phyloP scores from a whole-genome alignment of 192 early-diverging fungal species.

The Phlyctochytrium arcticum region DNA sequence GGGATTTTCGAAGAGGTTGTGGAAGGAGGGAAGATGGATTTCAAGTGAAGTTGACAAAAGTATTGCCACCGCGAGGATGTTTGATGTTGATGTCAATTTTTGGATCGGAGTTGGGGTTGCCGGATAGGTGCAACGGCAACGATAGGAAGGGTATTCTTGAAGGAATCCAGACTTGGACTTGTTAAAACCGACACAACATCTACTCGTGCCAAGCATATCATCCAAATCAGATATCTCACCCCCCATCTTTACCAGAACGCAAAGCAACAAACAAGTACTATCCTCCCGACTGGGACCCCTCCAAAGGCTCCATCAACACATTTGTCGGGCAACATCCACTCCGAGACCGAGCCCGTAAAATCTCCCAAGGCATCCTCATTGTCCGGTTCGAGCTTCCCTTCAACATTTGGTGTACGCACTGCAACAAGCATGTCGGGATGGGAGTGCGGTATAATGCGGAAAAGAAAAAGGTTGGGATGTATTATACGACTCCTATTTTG shows the following conservation, averaged over 20 bases:
- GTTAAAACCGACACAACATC: too few species aligned
- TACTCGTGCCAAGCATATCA: too few species aligned
- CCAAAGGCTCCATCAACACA: conserved; percentile 84
- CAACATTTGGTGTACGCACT: conserved; percentile 85
- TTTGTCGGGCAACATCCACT: conserved; percentile 87
- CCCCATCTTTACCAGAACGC: conserved; percentile 35
- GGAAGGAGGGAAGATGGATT: too few species aligned
- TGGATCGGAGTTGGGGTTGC: too few species aligned
- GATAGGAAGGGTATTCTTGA: too few species aligned
- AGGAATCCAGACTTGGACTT: too few species aligned
- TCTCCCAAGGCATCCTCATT: conserved; percentile 85
- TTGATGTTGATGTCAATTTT: too few species aligned
- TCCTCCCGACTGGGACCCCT: conserved; percentile 87
- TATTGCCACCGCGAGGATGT: too few species aligned
- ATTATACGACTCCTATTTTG: conserved; percentile 80
- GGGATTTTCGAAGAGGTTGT: too few species aligned
- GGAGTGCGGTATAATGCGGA: conserved; percentile 95
- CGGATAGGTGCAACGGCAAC: too few species aligned
- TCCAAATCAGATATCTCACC: too few species aligned
- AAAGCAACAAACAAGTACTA: conserved; percentile 52
- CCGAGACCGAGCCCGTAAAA: conserved; percentile 79
- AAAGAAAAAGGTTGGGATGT: conserved; percentile 88
- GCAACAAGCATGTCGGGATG: conserved; percentile 79
- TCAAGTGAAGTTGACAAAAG: too few species aligned
- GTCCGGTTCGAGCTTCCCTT: conserved; percentile 89